Percentiles rank a stretch among this genome's conserved stretches.
phyloP scores from a whole-genome alignment of 176 grass and related monocot genomes.

The Triticum aestivum region DNA sequence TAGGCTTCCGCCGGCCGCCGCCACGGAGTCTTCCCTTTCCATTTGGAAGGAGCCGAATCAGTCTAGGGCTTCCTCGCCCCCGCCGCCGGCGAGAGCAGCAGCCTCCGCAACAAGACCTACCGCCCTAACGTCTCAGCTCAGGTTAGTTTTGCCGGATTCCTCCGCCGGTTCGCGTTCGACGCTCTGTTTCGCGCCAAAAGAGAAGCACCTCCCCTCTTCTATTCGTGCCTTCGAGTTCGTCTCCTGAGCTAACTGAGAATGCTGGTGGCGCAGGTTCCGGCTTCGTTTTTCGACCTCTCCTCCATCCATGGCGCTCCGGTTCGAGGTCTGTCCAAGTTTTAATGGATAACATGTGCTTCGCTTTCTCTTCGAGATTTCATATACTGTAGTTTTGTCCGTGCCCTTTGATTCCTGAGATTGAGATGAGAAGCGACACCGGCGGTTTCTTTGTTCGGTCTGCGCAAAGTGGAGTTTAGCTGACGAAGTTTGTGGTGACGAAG shows the following conservation, averaged over 20 bases:
- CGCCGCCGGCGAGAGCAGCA: not conserved
- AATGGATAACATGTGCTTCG: not conserved
- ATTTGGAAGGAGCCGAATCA: not conserved
- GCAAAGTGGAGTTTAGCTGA: not conserved
- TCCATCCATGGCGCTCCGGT: conserved; percentile 62
- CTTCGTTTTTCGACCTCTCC: not conserved
- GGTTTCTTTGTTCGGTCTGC: not conserved
- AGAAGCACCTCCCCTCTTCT: not conserved
- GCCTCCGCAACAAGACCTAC: not conserved
- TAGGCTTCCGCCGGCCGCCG: conserved; percentile 29
- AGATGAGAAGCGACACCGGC: not conserved
- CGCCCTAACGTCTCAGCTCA: not conserved
- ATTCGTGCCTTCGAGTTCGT: not conserved
- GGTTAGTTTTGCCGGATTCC: conserved; percentile 14
- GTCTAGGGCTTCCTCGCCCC: conserved; percentile 24
- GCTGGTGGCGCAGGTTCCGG: not conserved
- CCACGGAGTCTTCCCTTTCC: not conserved
- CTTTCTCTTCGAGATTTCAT: not conserved
- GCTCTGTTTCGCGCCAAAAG: conserved; percentile 28
- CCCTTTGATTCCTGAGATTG: not conserved
- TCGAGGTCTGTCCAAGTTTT: conserved; percentile 47
- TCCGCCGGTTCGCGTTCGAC: not conserved
- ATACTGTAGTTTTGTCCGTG: not conserved
- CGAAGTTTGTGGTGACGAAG: conserved; percentile 11
- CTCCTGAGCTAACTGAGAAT: not conserved